Percentiles rank a stretch among this genome's conserved stretches.
These are phyloP conservation scores for Cordyceps tenuipes DNA, from an alignment of 2,329 filamentous ascomycete genomes.

Conservation along the genomic window DNA sequence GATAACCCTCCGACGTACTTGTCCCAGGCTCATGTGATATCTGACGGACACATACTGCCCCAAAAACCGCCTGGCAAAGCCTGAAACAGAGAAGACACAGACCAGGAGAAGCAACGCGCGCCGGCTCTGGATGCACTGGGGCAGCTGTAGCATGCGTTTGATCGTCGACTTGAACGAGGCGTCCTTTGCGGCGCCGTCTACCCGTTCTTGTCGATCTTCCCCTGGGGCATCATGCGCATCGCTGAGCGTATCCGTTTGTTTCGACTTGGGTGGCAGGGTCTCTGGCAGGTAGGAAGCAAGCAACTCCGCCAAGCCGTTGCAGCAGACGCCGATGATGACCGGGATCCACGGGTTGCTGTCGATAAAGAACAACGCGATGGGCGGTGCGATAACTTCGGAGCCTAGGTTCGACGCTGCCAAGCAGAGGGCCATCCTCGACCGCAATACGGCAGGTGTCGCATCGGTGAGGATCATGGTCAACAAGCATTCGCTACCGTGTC, in stretches of 20 bases:
- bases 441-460: not conserved
- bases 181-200: not conserved
- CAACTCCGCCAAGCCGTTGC: not conserved
- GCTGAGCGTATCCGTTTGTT: not conserved
- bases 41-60: slow-evolving; percentile 6
- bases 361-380: slow-evolving; percentile 10
- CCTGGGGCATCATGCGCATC: not conserved
- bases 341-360: slow-evolving; percentile 8
- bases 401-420: slow-evolving; percentile 79
- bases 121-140: not conserved
- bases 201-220: not conserved
- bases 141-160: not conserved
- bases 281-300: slow-evolving; percentile 1
- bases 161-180: not conserved
- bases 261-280: not conserved
- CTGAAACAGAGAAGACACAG: slow-evolving; percentile 4
- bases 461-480: slow-evolving; percentile 10
- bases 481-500: slow-evolving; percentile 1
- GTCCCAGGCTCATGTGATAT: not conserved
- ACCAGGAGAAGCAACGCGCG: not conserved
- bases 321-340: slow-evolving; percentile 1
- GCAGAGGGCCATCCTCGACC: slow-evolving; percentile 57
- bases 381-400: slow-evolving; percentile 7
- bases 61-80: slow-evolving; percentile 6
- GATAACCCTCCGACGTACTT: not conserved